Evolutionary conservation across 495 filamentous ascomycete species (phyloP).

Genomic region (Neurospora sp.): DNA sequence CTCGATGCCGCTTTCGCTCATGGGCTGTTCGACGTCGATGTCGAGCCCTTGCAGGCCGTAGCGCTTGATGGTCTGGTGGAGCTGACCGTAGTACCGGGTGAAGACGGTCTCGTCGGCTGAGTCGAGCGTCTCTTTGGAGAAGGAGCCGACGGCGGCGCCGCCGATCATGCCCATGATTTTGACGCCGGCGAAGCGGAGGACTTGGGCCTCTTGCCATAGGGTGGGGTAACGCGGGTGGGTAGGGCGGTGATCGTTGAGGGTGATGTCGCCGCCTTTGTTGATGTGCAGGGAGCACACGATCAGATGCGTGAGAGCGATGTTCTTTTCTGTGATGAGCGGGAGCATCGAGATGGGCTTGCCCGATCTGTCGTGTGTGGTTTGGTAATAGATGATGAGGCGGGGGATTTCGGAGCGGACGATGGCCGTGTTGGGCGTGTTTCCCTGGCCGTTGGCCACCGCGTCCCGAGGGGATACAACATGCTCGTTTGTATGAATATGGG

Average conservation of each 20-base stretch:
- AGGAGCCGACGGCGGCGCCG: slow-evolving; percentile 65
- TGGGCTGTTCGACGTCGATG: slow-evolving; percentile 73
- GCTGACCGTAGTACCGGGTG: slow-evolving; percentile 54
- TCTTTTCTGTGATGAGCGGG: slow-evolving; percentile 52
- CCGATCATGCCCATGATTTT: slow-evolving; percentile 76
- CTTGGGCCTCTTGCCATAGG: slow-evolving; percentile 57
- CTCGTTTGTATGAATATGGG: background rate
- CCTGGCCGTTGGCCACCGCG: background rate
- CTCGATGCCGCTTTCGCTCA: slow-evolving; percentile 58
- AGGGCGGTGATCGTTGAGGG: slow-evolving; percentile 65
- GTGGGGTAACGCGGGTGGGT: slow-evolving; percentile 40
- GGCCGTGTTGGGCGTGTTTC: background rate
- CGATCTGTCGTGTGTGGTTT: slow-evolving; percentile 49
- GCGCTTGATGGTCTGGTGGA: slow-evolving; percentile 47
- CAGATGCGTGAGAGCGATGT: slow-evolving; percentile 51
- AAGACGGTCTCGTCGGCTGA: slow-evolving; percentile 40
- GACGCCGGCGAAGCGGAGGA: slow-evolving; percentile 50
- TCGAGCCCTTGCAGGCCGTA: slow-evolving; percentile 62
- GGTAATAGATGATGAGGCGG: slow-evolving; percentile 56
- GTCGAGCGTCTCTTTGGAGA: slow-evolving; percentile 45
- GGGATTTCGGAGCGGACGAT: slow-evolving; percentile 10
- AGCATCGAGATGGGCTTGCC: slow-evolving; percentile 59
- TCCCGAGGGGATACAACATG: background rate
- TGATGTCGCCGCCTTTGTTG: slow-evolving; percentile 46
- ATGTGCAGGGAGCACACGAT: slow-evolving; percentile 72